Percentiles rank a stretch among this genome's conserved stretches.
Conservation (phyloP, 345 rosid genomes). For the Adansonia digitata region DNA sequence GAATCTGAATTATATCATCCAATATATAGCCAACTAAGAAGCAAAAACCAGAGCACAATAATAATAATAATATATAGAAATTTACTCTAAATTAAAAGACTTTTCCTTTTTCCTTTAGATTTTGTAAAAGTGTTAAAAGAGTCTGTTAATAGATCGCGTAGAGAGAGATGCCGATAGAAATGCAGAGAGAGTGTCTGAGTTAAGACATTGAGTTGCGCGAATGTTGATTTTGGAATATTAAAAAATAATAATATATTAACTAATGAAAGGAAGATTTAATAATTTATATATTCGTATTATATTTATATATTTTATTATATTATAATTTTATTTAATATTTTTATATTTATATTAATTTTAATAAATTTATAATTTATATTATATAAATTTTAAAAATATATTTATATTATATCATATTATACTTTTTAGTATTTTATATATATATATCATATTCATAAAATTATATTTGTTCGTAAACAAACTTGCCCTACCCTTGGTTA, state of each 20-base stretch:
- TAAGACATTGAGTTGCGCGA: background rate
- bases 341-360: too few relatives aligned
- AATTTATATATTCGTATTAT: too few relatives aligned
- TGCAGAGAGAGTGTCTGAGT: background rate
- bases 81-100: background rate
- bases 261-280: too few relatives aligned
- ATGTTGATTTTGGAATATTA: background rate
- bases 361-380: too few relatives aligned
- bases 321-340: too few relatives aligned
- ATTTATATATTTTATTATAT: too few relatives aligned
- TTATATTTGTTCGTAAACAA: too few relatives aligned
- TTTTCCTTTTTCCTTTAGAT: background rate
- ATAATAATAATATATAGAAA: conserved; percentile 11
- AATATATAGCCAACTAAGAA: background rate
- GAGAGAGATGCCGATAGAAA: background rate
- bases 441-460: too few relatives aligned
- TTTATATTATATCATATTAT: too few relatives aligned
- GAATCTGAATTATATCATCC: background rate
- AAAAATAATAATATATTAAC: background rate
- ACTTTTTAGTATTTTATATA: too few relatives aligned
- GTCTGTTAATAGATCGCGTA: background rate
- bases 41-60: background rate
- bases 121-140: background rate
- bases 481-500: too few relatives aligned
- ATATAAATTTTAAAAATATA: too few relatives aligned